Base-by-base conservation (phyloP, 192 early-diverging fungal genomes). In the Coemansia sp. region DNA sequence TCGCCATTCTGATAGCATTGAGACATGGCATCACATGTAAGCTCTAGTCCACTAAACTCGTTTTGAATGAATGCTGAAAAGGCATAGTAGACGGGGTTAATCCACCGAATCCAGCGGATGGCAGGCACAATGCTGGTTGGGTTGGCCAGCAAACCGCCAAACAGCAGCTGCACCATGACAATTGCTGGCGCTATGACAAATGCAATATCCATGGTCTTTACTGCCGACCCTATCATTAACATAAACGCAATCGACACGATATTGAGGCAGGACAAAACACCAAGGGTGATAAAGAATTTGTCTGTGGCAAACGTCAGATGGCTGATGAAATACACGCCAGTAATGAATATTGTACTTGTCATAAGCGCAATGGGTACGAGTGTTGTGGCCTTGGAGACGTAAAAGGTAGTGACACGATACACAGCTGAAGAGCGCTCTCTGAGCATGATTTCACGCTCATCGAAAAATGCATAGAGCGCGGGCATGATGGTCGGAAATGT, bases 401-500 rank as follows among this genome's bases (percentile, higher is more conserved):
- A 87, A 33, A 77, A 84, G 30, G 83, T 60, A 11, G 78, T 78
- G 18, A 80, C 62, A 10, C 87, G 60, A 70, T 86, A 89, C 10
- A 78, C 67, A 0, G 81, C 81, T 14, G 77, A 47, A 7, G 83
- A 72, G 3, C 86, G 76, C 60, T 89, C 87, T 5, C 84, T 67
- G 11, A 75, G 58, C 70, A 86, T 79, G 35, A 82, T 82, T 32
- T 62, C 71, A 13, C 77, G 70, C 46, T 83, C 67, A 24, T 64
- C 34, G 2, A 72, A 50, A 39, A 72, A 78, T 10, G 55, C 49
- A 4, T 58, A 50, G 9, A 76, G 55, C 9, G 53, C 53, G 13
- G 84, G 84, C 80, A 83, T 78, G 19, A 86, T 66, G 2, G 74
- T 65, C 9, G 77, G 70, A 40, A 85, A 83, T n/a, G 78, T 78